phyloP scores from a whole-genome alignment of 192 early-diverging fungal species.

The Spizellomyces sp. region DNA sequence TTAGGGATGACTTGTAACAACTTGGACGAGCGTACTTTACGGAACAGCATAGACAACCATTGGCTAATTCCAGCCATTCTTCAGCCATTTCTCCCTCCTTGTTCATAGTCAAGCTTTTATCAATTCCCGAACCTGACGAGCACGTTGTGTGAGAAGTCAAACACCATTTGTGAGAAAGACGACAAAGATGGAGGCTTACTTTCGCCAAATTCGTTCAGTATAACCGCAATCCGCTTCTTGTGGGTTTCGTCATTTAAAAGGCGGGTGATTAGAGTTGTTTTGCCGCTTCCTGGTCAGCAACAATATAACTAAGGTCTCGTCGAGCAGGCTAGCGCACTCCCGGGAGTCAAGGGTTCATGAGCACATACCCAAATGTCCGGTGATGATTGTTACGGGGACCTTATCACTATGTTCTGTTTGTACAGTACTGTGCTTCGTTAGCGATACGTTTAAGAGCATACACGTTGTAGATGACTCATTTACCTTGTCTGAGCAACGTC shows the following conservation, averaged over 20 bases:
- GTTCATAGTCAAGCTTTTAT: slow-evolving; percentile 84
- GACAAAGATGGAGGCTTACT: slow-evolving; percentile 42
- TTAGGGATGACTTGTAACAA: neutral
- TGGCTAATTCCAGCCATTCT: slow-evolving; percentile 96
- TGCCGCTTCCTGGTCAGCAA: slow-evolving; percentile 62
- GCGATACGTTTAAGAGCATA: no score
- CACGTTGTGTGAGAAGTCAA: slow-evolving; percentile 4
- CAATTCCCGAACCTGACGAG: slow-evolving; percentile 79
- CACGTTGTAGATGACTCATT: no score
- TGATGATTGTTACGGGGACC: slow-evolving; percentile 67
- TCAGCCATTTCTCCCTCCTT: slow-evolving; percentile 83
- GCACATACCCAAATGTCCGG: slow-evolving; percentile 58
- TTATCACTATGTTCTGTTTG: neutral
- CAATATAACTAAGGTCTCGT: neutral
- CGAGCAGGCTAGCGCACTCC: neutral
- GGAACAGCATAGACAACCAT: slow-evolving; percentile 98
- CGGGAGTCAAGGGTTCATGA: neutral
- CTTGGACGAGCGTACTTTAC: slow-evolving; percentile 71
- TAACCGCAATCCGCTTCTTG: slow-evolving; percentile 94
- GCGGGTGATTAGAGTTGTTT: slow-evolving; percentile 86
- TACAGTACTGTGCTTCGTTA: no score
- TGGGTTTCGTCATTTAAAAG: slow-evolving; percentile 60
- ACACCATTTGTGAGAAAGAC: neutral
- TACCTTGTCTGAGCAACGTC: no score
- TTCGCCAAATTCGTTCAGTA: slow-evolving; percentile 99